These are phyloP conservation scores for Neurospora intermedia DNA, from an alignment of 495 filamentous ascomycete species.

Conservation along the genomic window DNA sequence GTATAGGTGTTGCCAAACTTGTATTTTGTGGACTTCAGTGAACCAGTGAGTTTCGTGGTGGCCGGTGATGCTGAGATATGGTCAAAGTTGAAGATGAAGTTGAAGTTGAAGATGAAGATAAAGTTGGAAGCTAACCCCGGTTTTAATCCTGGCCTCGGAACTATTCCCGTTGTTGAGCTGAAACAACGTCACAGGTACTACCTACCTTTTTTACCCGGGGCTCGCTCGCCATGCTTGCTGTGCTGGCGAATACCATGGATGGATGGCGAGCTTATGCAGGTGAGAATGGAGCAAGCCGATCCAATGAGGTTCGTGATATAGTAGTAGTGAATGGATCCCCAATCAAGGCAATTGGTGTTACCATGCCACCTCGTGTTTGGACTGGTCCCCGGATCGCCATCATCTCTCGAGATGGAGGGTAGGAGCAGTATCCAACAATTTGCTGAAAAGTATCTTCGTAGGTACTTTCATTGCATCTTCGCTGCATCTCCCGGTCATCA, in stretches of 20 bases:
- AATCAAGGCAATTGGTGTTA: not conserved
- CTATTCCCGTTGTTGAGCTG: not conserved
- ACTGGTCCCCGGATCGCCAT: not conserved
- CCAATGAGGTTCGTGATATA: not conserved
- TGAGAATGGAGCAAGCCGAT: not conserved
- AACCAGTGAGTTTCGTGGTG: too few relatives aligned
- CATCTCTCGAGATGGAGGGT: not conserved
- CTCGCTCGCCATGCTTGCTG: not conserved
- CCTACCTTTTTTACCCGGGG: not conserved
- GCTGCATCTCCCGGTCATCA: too few relatives aligned
- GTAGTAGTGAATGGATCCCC: not conserved
- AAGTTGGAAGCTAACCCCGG: not conserved
- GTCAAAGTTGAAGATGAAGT: not conserved
- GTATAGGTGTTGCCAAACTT: too few relatives aligned
- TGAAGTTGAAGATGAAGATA: not conserved
- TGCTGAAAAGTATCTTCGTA: too few relatives aligned
- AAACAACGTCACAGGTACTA: not conserved
- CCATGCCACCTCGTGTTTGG: not conserved
- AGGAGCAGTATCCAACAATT: not conserved
- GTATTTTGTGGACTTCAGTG: too few relatives aligned
- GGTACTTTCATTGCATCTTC: too few relatives aligned
- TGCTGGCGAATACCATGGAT: not conserved
- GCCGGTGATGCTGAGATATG: too few relatives aligned
- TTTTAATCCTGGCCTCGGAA: too few relatives aligned
- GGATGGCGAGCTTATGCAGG: not conserved